Evolutionary conservation across 768 basidiomycete species (phyloP), one percentile per base, ranked within the genome.

Genomic region (Lactarius hengduanensis): DNA sequence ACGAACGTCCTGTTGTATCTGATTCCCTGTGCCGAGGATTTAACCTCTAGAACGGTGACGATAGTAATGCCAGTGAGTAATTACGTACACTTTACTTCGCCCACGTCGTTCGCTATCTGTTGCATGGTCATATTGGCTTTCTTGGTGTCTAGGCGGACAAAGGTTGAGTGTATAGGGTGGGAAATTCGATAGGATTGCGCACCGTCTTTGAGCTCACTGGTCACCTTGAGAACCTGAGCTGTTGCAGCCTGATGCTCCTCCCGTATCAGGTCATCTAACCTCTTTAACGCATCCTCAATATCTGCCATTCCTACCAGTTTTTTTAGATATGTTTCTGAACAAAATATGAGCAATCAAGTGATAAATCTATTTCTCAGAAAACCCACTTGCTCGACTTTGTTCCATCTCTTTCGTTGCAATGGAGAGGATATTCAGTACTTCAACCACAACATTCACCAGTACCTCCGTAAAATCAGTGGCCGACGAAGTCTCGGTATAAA

Each of bases 371-470:
- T 18, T 20, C 2, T 45, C 43, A 18, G 20, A 45, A 45, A 45
- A 45, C 43, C 8, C 18, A 45, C 43, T 45, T 45, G 43, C 43
- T n/a, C 43, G 43, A 45, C 20, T 45, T 45, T 45, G 43, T 45
- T 45, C 43, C 43, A 45, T 45, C 43, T 45, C 43, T n/a, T 45
- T 45, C 43, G 43, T n/a, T 45, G 43, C 43, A n/a, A 45, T 45
- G 20, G 43, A 45, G 20, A 47, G 45, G 10, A 22, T 18, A 47
- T 22, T n/a, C 10, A 47, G n/a, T 9, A n/a, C 45, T n/a, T 47
- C 45, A 22, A 47, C 45, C n/a, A 47, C n/a, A 2, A 22, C 45
- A 4, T 47, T 47, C 45, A 22, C 45, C 4, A 47, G 45, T 10
- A 47, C 45, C 20, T 47, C 45, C n/a, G n/a, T 10, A 20, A 47